Evolutionary conservation across 2,329 filamentous ascomycete genomes (phyloP).

Genomic region (Fusarium abutilonis): DNA sequence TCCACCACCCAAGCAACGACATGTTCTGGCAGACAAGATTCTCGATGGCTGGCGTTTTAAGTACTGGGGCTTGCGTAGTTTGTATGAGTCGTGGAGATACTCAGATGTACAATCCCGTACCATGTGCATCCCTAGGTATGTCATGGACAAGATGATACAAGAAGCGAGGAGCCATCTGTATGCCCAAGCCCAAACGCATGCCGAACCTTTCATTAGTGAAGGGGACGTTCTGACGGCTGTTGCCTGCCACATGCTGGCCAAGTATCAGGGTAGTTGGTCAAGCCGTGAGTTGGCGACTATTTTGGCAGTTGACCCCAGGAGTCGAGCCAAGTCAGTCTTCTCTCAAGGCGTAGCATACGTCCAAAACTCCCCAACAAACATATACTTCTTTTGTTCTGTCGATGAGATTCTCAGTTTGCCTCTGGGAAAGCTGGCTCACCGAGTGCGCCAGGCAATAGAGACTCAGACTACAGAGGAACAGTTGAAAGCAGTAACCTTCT

Average conservation of each 20-base stretch:
- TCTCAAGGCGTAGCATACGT: slow-evolving; percentile 10
- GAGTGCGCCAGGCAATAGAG: slow-evolving; percentile 17
- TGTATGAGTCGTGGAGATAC: slow-evolving; percentile 16
- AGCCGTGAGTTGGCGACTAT: slow-evolving; percentile 9
- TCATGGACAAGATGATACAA: slow-evolving; percentile 1
- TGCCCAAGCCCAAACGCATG: rapidly evolving
- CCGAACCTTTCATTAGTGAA: neutral
- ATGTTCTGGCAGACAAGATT: slow-evolving; percentile 10
- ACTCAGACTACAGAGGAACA: slow-evolving; percentile 34
- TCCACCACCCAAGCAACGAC: neutral
- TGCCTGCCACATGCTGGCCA: slow-evolving; percentile 5
- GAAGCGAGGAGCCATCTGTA: neutral
- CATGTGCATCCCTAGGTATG: slow-evolving; percentile 6
- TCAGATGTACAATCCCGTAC: slow-evolving; percentile 12
- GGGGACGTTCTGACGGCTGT: slow-evolving; percentile 17
- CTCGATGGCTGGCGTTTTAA: slow-evolving; percentile 20
- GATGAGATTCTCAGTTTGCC: slow-evolving; percentile 1
- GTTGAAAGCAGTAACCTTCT: slow-evolving; percentile 16
- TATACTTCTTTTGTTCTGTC: slow-evolving; percentile 14
- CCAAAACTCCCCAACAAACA: slow-evolving; percentile 19
- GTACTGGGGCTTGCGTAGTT: slow-evolving; percentile 10
- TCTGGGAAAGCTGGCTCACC: slow-evolving; percentile 27
- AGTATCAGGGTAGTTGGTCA: slow-evolving; percentile 1
- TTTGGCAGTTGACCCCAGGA: slow-evolving; percentile 25
- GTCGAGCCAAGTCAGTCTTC: slow-evolving; percentile 15